A percentile compares a stretch with the other conserved stretches of the same genome.
Conservation (phyloP, 2,329 filamentous ascomycete genomes). For the Nothophoma quercina region DNA sequence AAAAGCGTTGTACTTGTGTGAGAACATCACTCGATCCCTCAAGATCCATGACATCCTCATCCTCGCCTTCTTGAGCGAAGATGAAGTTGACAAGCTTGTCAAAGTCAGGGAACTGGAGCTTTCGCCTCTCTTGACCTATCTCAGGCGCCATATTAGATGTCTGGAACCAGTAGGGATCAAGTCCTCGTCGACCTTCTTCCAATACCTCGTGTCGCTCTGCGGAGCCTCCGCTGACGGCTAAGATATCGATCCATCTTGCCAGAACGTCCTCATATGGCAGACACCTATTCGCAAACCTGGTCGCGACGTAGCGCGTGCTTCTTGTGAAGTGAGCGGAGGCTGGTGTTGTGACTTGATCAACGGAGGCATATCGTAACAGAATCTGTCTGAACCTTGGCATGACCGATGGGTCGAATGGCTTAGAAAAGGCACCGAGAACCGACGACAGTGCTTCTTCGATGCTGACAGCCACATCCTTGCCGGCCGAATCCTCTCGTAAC, state of each 20-base stretch:
- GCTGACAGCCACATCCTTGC: conserved; percentile 78
- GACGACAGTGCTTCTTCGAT: conserved; percentile 89
- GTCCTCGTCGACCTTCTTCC: conserved; percentile 87
- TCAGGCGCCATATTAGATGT: conserved; percentile 61
- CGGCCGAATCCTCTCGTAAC: conserved; percentile 78
- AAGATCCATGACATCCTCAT: conserved; percentile 46
- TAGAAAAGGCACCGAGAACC: conserved; percentile 67
- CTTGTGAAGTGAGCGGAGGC: conserved; percentile 52
- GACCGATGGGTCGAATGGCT: conserved; percentile 53
- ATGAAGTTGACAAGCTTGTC: conserved; percentile 55
- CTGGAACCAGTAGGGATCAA: conserved; percentile 79
- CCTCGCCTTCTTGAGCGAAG: conserved; percentile 49
- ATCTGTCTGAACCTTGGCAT: conserved; percentile 47
- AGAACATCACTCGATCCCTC: conserved; percentile 36
- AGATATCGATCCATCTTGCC: conserved; percentile 86
- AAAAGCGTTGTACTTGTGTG: conserved; percentile 40
- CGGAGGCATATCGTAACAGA: conserved; percentile 42
- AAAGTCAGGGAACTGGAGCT: conserved; percentile 53
- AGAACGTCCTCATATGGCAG: conserved; percentile 79
- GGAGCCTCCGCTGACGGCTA: conserved; percentile 73
- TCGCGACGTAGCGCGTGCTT: conserved; percentile 80
- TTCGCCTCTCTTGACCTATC: conserved; percentile 24
- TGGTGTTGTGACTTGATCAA: conserved; percentile 22
- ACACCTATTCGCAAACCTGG: conserved; percentile 90
- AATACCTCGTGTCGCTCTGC: conserved; percentile 81